Base-by-base conservation (phyloP, 768 basidiomycete species). In the Termitomyces sp. region DNA sequence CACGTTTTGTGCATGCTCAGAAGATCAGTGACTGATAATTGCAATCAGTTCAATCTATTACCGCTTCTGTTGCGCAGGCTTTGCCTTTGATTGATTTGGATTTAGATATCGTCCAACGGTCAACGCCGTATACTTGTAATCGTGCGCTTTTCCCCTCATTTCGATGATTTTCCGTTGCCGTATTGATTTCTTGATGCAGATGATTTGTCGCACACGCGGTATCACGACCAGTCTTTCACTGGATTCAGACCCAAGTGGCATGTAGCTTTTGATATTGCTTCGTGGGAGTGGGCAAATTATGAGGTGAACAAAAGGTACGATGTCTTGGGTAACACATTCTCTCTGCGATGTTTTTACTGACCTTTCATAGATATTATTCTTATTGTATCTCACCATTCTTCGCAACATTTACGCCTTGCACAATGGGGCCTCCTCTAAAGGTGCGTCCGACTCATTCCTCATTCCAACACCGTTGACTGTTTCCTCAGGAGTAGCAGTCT, bases 61-160 rank as follows among this genome's bases (percentile, higher is more conserved):
- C n/a, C n/a, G n/a, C n/a, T n/a, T n/a, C n/a, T n/a, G n/a, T n/a
- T n/a, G n/a, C n/a, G n/a, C n/a, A n/a, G n/a, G n/a, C n/a, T n/a
- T n/a, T n/a, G n/a, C n/a, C n/a, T n/a, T n/a, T n/a, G n/a, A n/a
- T n/a, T n/a, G n/a, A n/a, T n/a, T n/a, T n/a, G n/a, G n/a, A n/a
- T 70, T 82, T 84, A 81, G 58, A 75, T 73, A 31, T 73, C 73
- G 54, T 81, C 80, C 47, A 82, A 71, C 58, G 70, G 78, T n/a
- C 86, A 82, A 66, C 87, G 81, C 70, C 78, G 78, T 39, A 82
- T 83, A 77, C 78, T 88, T 24, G 79, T 85, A 49, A 78, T 78
- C 76, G 86, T 85, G 66, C 65, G 76, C 74, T 24, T 53, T 52
- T 31, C 5, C 12, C 52, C 22, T 9, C 15, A 31, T 12, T 6